These are phyloP conservation scores for Talaromyces sp. DNA, from an alignment of 2,329 filamentous ascomycete genomes.

Conservation along the genomic window DNA sequence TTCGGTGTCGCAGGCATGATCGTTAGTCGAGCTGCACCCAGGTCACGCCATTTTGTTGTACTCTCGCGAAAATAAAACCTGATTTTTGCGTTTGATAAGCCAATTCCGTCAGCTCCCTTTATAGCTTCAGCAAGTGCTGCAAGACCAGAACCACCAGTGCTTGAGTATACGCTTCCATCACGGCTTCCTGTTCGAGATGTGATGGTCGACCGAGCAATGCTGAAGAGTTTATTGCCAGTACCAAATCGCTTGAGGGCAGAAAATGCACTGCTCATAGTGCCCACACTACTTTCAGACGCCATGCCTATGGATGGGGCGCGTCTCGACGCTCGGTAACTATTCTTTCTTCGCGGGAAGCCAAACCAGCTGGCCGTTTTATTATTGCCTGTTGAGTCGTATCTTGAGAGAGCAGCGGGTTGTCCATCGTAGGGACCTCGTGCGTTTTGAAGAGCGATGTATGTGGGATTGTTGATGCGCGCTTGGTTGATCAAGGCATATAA, in stretches of 20 bases:
- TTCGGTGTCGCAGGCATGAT: conserved; percentile 59
- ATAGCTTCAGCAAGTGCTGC: conserved; percentile 42
- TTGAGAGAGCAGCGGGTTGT: conserved; percentile 49
- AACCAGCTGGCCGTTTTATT: conserved; percentile 38
- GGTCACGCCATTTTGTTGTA: conserved; percentile 80
- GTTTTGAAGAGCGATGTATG: conserved; percentile 73
- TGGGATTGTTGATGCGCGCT: conserved; percentile 85
- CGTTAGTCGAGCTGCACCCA: conserved; percentile 76
- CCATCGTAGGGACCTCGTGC: conserved; percentile 57
- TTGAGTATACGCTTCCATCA: conserved; percentile 57
- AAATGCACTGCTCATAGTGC: conserved; percentile 73
- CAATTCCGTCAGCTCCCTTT: conserved; percentile 57
- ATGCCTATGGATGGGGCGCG: conserved; percentile 51
- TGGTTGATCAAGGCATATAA: conserved; percentile 85
- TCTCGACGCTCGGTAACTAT: conserved; percentile 54
- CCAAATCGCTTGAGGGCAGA: conserved; percentile 71
- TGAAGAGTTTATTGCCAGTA: conserved; percentile 68
- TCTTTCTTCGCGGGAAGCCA: conserved; percentile 47
- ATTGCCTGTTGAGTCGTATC: conserved; percentile 42
- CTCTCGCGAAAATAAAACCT: conserved; percentile 74
- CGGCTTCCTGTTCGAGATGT: conserved; percentile 49
- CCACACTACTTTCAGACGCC: conserved; percentile 69
- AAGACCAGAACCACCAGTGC: conserved; percentile 48
- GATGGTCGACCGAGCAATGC: conserved; percentile 74
- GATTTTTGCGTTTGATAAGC: conserved; percentile 68